Percentiles rank a stretch among this genome's conserved stretches.
These are phyloP conservation scores for Scedosporium dehoogii DNA, from an alignment of 2,329 filamentous ascomycete genomes.

Conservation along the genomic window DNA sequence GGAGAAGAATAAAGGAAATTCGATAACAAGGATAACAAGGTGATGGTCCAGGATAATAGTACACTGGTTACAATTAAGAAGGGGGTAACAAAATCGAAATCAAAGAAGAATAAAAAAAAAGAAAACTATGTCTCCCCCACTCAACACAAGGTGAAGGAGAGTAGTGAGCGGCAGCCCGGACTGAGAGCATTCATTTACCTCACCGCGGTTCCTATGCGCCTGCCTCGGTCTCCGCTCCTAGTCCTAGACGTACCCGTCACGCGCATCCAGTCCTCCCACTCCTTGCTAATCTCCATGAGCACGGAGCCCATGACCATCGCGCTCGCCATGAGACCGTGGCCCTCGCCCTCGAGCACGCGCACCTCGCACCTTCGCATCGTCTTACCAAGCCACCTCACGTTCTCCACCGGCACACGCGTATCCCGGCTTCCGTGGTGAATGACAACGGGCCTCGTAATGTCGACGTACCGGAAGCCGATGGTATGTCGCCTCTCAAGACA, in stretches of 20 bases:
- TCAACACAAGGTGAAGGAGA: no score
- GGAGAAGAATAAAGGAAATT: no score
- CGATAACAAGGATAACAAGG: no score
- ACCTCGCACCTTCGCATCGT: slow-evolving; percentile 92
- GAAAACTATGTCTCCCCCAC: not conserved
- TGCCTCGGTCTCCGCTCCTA: not conserved
- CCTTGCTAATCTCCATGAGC: slow-evolving; percentile 86
- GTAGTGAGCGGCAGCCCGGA: not conserved
- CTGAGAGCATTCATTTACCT: slow-evolving; percentile 1
- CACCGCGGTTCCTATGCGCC: slow-evolving; percentile 1
- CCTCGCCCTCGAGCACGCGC: slow-evolving; percentile 78
- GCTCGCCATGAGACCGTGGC: slow-evolving; percentile 92
- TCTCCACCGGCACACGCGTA: slow-evolving; percentile 85
- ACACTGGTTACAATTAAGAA: not conserved
- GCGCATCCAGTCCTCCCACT: slow-evolving; percentile 83
- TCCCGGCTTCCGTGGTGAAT: slow-evolving; percentile 92
- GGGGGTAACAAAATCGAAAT: not conserved
- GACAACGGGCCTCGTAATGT: slow-evolving; percentile 82
- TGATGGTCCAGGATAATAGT: not conserved
- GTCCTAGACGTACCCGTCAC: slow-evolving; percentile 31
- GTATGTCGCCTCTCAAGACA: slow-evolving; percentile 84
- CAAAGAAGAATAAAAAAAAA: not conserved
- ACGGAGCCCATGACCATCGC: slow-evolving; percentile 87
- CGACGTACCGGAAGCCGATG: slow-evolving; percentile 94
- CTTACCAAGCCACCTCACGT: slow-evolving; percentile 88